Evolutionary conservation across 78 protist genomes (phyloP).

Genomic region (Blattamonas nauphoetae): DNA sequence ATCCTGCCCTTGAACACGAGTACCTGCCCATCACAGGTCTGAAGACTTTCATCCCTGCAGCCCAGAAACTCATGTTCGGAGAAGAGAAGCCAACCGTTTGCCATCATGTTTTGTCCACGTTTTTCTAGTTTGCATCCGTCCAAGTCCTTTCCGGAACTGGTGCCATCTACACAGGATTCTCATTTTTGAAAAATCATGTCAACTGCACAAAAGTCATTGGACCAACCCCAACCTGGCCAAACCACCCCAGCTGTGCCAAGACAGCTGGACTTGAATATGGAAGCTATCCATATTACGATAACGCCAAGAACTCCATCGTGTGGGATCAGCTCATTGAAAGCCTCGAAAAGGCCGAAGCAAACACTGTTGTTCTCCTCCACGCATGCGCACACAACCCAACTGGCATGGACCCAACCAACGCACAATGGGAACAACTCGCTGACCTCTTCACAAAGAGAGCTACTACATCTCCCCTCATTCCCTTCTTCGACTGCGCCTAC

Average conservation of each 20-base stretch:
- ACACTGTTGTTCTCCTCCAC: slow-evolving; percentile 69
- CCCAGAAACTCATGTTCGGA: slow-evolving; percentile 51
- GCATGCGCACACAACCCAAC: slow-evolving; percentile 99
- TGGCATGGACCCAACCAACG: slow-evolving; percentile 89
- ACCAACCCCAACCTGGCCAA: slow-evolving; percentile 93
- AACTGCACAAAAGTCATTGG: slow-evolving; percentile 47
- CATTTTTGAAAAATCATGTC: slow-evolving; percentile 41
- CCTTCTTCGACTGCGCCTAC: slow-evolving; percentile 93
- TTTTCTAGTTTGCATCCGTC: slow-evolving; percentile 31
- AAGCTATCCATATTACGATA: slow-evolving; percentile 55
- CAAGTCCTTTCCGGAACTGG: slow-evolving; percentile 96
- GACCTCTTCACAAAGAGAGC: slow-evolving; percentile 14
- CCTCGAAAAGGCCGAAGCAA: slow-evolving; percentile 25
- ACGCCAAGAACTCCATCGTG: slow-evolving; percentile 50
- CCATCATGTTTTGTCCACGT: background rate
- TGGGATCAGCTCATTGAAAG: slow-evolving; percentile 71
- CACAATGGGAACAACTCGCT: slow-evolving; percentile 76
- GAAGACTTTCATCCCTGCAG: slow-evolving; percentile 42
- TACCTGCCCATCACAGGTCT: slow-evolving; percentile 76
- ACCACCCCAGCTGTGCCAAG: slow-evolving; percentile 21
- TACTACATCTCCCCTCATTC: slow-evolving; percentile 20
- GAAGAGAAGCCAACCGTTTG: slow-evolving; percentile 18
- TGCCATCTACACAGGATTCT: slow-evolving; percentile 67
- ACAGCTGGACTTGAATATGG: slow-evolving; percentile 13
- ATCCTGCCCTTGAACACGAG: slow-evolving; percentile 48